Conservation (phyloP, 2,329 filamentous ascomycete species). For the Zelopaecilomyces penicillatus region DNA sequence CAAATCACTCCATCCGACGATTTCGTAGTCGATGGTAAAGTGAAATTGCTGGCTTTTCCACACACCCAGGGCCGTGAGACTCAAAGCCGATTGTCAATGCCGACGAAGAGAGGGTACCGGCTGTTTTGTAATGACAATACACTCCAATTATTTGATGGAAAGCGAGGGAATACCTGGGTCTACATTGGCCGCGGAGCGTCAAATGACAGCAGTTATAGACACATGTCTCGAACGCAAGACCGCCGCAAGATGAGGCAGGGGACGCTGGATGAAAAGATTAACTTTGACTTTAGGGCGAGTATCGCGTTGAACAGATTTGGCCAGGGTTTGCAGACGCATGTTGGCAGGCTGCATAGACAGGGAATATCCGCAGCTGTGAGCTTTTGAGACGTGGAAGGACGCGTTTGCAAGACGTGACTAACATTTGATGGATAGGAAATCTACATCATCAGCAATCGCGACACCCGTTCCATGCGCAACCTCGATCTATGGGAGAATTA, state of each 20-base stretch:
- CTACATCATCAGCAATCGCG: constrained; percentile 34
- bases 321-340: constrained; percentile 24
- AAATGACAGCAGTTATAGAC: constrained; percentile 24
- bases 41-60: constrained; percentile 29
- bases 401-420: background rate
- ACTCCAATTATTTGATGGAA: constrained; percentile 29
- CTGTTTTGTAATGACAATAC: constrained; percentile 26
- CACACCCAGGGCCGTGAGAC: constrained; percentile 26
- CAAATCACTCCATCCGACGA: constrained; percentile 25
- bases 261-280: background rate
- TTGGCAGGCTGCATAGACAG: constrained; percentile 27
- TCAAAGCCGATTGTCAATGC: constrained; percentile 22
- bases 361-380: constrained; percentile 29
- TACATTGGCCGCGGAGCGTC: constrained; percentile 21
- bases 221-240: constrained; percentile 4
- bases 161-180: constrained; percentile 29
- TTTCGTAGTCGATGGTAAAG: constrained; percentile 22
- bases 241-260: constrained; percentile 3
- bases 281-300: constrained; percentile 16
- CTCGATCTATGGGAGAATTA: constrained; percentile 33
- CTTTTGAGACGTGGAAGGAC: background rate
- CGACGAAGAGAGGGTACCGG: constrained; percentile 28
- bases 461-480: constrained; percentile 24
- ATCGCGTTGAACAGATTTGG: constrained; percentile 31
- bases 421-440: constrained; percentile 23